Base-by-base conservation (phyloP, 768 basidiomycete species). In the Sutorius australiensis region DNA sequence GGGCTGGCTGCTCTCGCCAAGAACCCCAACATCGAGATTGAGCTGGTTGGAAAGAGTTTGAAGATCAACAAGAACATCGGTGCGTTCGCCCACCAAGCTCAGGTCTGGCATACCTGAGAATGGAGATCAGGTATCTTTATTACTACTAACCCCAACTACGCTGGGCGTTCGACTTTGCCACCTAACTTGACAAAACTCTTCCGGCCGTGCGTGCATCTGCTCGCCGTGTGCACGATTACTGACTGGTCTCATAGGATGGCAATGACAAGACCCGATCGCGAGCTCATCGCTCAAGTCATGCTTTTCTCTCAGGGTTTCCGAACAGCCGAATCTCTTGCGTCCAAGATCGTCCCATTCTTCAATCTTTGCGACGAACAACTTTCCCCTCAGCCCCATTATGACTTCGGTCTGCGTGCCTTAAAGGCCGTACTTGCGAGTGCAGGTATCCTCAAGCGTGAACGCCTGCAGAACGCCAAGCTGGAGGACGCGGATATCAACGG, bases 271-370 rank as follows among this genome's bases (percentile, higher is more conserved):
- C 97, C 97, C 24, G 97, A 98, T 69, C 86, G 94, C 54, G 95
- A 99, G 69, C 86, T 99, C 44, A 99, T 99, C 63, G 97, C 97
- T 4, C 97, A 99, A 73, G 97, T 99, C 68, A 94, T 98, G 91
- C 76, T 99, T 42, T 98, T 98, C 77, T 98, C 97, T 17, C 97
- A 98, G 75, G 97, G 97, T 56, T 99, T 98, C 83, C 85, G 97
- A 36, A 94, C 94, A 12, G 97, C 97, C 7, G 97, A 99, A 71
- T 88, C 84, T 0, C 81, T 99, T n/a, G 97, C 97, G 2, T 92
- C 92, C 50, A 98, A 98, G 72, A 91, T 98, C 53, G 97, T 99
- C 11, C 97, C 97, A 0, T 98, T 99, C 79, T 99, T 99, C 81
- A 95, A 95, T 68, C 87, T 99, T 50, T 99, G 97, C 59, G 87